A percentile compares a stretch with the other conserved stretches of the same genome.
Conservation (phyloP, 176 grass and related monocot species). For the Themeda triandra region DNA sequence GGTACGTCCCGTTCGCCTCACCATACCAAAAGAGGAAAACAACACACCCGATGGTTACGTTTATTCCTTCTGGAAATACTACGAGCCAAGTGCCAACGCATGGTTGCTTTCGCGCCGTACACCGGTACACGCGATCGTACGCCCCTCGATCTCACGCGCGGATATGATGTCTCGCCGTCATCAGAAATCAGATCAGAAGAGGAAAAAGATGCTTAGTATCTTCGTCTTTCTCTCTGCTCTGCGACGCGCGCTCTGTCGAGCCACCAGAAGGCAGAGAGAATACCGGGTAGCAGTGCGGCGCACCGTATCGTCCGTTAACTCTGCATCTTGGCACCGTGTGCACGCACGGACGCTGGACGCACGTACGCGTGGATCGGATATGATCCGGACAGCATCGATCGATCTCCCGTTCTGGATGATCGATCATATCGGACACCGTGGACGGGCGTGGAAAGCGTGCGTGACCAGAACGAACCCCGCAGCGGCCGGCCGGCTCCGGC, state of each 20-base stretch:
- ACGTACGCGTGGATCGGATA: background rate
- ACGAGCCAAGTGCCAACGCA: background rate
- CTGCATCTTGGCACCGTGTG: background rate
- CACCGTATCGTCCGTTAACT: background rate
- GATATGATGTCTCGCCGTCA: background rate
- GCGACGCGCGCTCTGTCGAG: background rate
- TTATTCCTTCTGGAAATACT: too few species aligned
- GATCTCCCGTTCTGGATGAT: background rate
- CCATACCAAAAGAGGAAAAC: background rate
- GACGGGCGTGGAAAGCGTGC: background rate
- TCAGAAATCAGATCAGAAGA: too few species aligned
- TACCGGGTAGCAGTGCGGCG: background rate
- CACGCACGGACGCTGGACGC: background rate
- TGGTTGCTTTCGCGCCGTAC: background rate
- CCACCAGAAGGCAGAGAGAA: slow-evolving; percentile 14
- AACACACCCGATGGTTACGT: too few species aligned
- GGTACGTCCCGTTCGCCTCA: background rate
- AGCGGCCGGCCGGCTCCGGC: too few species aligned
- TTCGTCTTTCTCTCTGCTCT: too few species aligned
- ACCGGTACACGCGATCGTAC: slow-evolving; percentile 14
- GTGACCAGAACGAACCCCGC: too few species aligned
- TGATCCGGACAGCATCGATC: background rate
- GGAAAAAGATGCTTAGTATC: background rate
- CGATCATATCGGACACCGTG: background rate
- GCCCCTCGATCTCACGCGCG: background rate